Conservation (phyloP, 257 asterid species). For the Cruciata laevipes region DNA sequence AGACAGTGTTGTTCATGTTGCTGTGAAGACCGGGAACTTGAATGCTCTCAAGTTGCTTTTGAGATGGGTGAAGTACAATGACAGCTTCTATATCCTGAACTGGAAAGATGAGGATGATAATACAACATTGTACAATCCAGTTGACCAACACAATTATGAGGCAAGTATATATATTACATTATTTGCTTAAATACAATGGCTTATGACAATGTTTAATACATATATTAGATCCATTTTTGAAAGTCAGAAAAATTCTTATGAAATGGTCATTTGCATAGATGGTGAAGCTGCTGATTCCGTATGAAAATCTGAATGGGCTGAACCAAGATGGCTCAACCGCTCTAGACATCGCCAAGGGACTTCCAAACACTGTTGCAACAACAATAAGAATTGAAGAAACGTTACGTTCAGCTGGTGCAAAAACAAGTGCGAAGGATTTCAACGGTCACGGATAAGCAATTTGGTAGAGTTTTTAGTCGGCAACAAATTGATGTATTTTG, state of each 20-base stretch:
- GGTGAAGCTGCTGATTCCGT: conserved; percentile 7
- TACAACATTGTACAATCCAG: conserved; percentile 20
- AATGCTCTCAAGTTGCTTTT: conserved; percentile 17
- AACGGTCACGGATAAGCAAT: not conserved
- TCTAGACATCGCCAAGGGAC: conserved; percentile 8
- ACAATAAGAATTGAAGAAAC: not conserved
- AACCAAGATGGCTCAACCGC: conserved; percentile 10
- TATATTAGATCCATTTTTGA: no score
- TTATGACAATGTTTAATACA: no score
- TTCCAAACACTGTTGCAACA: not conserved
- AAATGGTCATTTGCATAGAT: not conserved
- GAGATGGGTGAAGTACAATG: conserved; percentile 17
- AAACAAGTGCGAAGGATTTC: not conserved
- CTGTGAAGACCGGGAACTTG: conserved; percentile 7
- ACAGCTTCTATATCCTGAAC: not conserved
- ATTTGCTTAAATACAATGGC: no score
- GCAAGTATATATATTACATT: no score
- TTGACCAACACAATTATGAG: conserved; percentile 11
- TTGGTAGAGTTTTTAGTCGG: not conserved
- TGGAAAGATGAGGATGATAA: conserved; percentile 14
- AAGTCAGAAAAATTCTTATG: no score
- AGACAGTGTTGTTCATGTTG: conserved; percentile 17
- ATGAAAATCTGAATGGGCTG: not conserved
- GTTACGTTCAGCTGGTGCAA: conserved; percentile 1
- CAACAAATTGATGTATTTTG: no score